Conservation (phyloP, 345 rosid genomes). For the Odontarrhena argentea region DNA sequence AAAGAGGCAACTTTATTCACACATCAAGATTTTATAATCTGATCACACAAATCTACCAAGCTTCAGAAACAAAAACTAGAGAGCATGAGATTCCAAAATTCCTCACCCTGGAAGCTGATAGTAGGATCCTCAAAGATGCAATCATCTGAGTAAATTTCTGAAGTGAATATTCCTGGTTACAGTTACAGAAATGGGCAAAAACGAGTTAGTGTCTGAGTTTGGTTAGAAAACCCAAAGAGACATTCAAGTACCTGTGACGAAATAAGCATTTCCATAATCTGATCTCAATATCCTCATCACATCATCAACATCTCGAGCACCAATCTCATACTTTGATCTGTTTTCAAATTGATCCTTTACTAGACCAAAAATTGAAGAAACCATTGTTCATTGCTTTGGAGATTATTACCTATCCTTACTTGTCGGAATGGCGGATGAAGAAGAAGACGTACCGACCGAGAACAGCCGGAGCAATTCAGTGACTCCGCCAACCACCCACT, state of each 20-base stretch:
- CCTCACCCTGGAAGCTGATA: conserved; percentile 74
- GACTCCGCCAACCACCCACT: conserved; percentile 70
- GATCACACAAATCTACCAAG: conserved; percentile 19
- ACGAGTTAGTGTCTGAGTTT: conserved; percentile 9
- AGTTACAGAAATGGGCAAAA: conserved; percentile 6
- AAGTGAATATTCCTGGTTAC: conserved; percentile 68
- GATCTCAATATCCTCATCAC: conserved; percentile 54
- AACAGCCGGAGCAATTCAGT: conserved; percentile 70
- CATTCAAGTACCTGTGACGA: conserved; percentile 65
- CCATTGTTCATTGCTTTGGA: background rate
- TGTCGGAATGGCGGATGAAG: conserved; percentile 18
- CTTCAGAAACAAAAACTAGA: conserved; percentile 5
- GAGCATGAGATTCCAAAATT: conserved; percentile 13
- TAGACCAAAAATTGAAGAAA: background rate
- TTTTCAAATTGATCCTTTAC: conserved; percentile 31
- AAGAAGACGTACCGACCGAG: conserved; percentile 40
- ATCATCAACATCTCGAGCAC: conserved; percentile 54
- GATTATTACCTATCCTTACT: conserved; percentile 26
- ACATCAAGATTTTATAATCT: conserved; percentile 19
- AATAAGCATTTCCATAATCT: conserved; percentile 81
- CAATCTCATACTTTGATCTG: conserved; percentile 41
- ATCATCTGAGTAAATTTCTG: conserved; percentile 62
- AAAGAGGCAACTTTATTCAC: conserved; percentile 18
- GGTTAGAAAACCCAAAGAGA: too few relatives aligned
- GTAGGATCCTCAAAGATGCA: conserved; percentile 94